These are phyloP conservation scores for Dysphania ambrosioides DNA, from an alignment of 148 eudicot genomes.

Conservation along the genomic window DNA sequence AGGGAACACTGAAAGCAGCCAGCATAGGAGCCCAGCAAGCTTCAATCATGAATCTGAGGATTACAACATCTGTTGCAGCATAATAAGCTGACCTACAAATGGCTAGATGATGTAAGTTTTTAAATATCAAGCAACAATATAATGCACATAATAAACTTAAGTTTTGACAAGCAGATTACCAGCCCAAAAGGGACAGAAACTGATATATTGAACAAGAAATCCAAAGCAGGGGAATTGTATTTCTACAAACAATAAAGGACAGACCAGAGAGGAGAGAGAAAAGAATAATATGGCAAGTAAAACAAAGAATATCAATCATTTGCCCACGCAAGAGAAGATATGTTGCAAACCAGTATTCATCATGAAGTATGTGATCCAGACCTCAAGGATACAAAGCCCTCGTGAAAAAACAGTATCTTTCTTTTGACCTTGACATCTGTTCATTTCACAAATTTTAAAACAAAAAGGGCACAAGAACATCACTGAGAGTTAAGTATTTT, in stretches of 20 bases:
- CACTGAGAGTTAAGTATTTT: neutral
- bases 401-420: neutral
- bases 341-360: neutral
- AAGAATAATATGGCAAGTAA: neutral
- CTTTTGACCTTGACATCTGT: neutral
- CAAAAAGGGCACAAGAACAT: neutral
- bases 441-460: neutral
- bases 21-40: conserved; percentile 99
- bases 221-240: neutral
- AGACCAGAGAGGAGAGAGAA: neutral
- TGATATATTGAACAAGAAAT: neutral
- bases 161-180: neutral
- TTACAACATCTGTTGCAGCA: conserved; percentile 96
- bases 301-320: neutral
- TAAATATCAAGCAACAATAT: neutral
- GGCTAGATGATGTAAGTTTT: conserved; percentile 30
- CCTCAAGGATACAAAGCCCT: neutral
- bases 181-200: neutral
- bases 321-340: neutral
- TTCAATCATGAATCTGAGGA: conserved; percentile 96
- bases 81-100: conserved; percentile 94
- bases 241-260: neutral
- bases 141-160: neutral
- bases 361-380: neutral
- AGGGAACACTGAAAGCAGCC: conserved; percentile 99